A percentile compares a stretch with the other conserved stretches of the same genome.
Conservation (phyloP, 1,139 yeast species). For the Yamadazyma taylorii region DNA sequence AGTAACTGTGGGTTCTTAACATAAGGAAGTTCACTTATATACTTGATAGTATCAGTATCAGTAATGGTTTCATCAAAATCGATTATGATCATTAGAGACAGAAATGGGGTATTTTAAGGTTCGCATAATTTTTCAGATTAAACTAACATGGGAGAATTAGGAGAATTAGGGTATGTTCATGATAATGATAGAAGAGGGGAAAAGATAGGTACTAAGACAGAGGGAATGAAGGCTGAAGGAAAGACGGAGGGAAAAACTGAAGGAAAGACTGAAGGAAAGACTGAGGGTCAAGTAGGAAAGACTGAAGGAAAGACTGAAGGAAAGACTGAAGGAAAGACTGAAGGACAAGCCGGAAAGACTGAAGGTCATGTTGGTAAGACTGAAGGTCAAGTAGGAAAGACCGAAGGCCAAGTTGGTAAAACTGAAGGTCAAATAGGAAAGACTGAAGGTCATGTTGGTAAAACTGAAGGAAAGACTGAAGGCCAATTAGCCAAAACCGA, state of each 20-base stretch:
- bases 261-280: slow-evolving; percentile 8
- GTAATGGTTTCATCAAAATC: slow-evolving; percentile 82
- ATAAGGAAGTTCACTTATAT: slow-evolving; percentile 55
- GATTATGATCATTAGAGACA: slow-evolving; percentile 30
- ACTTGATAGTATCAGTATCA: slow-evolving; percentile 51
- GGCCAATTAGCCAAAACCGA: slow-evolving; percentile 13
- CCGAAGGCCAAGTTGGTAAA: slow-evolving; percentile 11
- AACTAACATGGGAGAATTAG: slow-evolving; percentile 16
- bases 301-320: slow-evolving; percentile 20
- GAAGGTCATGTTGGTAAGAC: slow-evolving; percentile 14
- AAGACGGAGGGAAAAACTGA: slow-evolving; percentile 6
- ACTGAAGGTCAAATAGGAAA: slow-evolving; percentile 7
- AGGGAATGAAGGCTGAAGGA: too few relatives aligned
- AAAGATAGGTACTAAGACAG: too few relatives aligned
- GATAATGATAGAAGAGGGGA: slow-evolving; percentile 7
- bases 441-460: slow-evolving; percentile 6
- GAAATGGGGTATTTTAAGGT: background rate
- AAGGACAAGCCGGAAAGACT: slow-evolving; percentile 9
- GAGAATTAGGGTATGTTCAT: slow-evolving; percentile 25
- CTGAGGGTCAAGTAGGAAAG: slow-evolving; percentile 7
- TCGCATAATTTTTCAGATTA: background rate
- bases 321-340: slow-evolving; percentile 18
- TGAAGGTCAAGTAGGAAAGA: slow-evolving; percentile 16
- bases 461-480: slow-evolving; percentile 17
- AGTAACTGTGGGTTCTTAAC: slow-evolving; percentile 30